Base-by-base conservation (phyloP, 192 early-diverging fungal species). In the Backusella psychrophila region DNA sequence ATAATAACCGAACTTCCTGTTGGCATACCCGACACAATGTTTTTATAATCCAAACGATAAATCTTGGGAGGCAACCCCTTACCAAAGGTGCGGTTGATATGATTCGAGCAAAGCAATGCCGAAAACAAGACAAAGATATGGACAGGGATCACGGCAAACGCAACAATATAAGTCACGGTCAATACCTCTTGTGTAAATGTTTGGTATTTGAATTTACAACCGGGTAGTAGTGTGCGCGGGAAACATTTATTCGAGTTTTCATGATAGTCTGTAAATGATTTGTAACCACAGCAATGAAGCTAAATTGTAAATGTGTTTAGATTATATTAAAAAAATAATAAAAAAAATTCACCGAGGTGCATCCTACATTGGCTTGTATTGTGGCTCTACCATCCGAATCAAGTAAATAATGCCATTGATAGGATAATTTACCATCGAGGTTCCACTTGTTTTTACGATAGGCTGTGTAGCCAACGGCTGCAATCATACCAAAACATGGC, bases 201-300 rank as follows among this genome's bases (percentile, higher is more conserved):
- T 19, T 84, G 77, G 53, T 83, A 82, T 26, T 81, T 72, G 68
- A 33, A 69, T 65, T 82, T 80, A 46, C 86, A 87, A 2, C 80
- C 67, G 3, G 86, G 86, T 1, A 87, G 36, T 0, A 85, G 78
- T 2, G 86, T 85, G 0, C 86, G 75, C 19, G 86, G 86, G 71
- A 85, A 87, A 34, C 86, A 87, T 39, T 84, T 84, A 19, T 85
- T 75, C n/a, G 84, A 84, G 19, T 78, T 75, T 29, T 84, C 84
- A 14, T 82, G 83, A 26, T 80, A 85, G 66, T 87, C 86, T 12
- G 80, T 66, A 35, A 81, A 71, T 11, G 77, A 72, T 46, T 85
- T 79, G 77, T 82, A 85, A 3, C 86, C 86, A 75, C 86, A 87
- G 41, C 86, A 87, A 23, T 83, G 81, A 9, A 87, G 56, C 83